Evolutionary conservation across 1,139 yeast genomes (phyloP), one percentile per base, ranked within the genome.

Genomic region (Hanseniaspora sp.): DNA sequence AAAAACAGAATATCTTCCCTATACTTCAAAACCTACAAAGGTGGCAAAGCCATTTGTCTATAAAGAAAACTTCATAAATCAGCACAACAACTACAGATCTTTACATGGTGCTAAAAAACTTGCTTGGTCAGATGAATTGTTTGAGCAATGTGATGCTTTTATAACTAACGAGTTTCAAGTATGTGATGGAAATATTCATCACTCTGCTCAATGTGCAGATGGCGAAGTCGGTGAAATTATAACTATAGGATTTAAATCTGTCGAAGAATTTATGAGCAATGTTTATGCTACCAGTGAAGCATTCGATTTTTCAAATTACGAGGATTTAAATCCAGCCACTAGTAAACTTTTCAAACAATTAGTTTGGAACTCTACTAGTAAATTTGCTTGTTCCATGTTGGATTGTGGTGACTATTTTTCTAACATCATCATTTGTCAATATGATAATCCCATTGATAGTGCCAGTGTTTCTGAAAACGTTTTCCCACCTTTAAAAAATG

Each of bases 371-470:
- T 60, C 69, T 33, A 65, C 79, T 30, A 60, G 70, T 2, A 60
- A 65, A 53, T 58, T 77, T 41, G 82, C 81, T 5, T 77, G 82
- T 66, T 79, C 78, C 3, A 55, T 48, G 37, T 71, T 73, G 60
- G 72, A 74, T 58, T 79, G 83, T 64, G 72, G 75, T 31, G 63
- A 67, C 12, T 65, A 71, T 57, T 74, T 73, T 71, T 78, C 78
- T n/a, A 69, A 70, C 59, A 77, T 78, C 62, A 70, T 77, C 31
- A 73, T 78, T 48, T 79, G 83, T 61, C 74, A 75, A 47, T 79
- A 78, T 62, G 69, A 51, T 8, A 39, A 17, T 7, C 31, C 31
- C 4, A 47, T 47, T 15, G 43, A 51, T 6, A n/a, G 18, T 3
- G 15, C 1, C 1, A 28, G 28, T 5, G 9, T 45, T 1, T 35